Evolutionary conservation across 495 filamentous ascomycete genomes (phyloP), one percentile per base, ranked within the genome.

Genomic region (Trichocladium uniseriatum): DNA sequence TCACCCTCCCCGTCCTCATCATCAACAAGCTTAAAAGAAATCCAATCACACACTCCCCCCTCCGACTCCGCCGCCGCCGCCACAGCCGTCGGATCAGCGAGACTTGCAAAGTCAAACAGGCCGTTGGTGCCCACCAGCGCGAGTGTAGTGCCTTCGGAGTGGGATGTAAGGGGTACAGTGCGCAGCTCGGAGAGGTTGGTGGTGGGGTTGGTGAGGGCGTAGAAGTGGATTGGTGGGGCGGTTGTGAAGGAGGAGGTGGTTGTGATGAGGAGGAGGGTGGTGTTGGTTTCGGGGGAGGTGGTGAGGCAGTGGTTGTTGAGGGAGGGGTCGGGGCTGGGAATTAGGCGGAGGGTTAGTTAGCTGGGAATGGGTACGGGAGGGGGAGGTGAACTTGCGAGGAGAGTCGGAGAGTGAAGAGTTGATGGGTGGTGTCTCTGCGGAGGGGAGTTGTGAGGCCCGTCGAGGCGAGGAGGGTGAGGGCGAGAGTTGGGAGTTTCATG

Each of bases 31-130:
- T 40, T 42, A 52, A 70, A 71, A 8, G 57, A 58, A 16, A 59
- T 61, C 62, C 61, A 71, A 40, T 66, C 55, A 6, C n/a, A n/a
- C n/a, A n/a, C n/a, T n/a, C n/a, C n/a, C n/a, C 51, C 43, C 31
- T 60, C 55, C 10, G 49, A 51, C 14, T 67, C 69, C 11, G 54
- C 59, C 16, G 57, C 56, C 6, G 62, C 55, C 3, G 55, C 35
- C 14, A 29, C 51, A 2, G 48, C 48, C 28, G 38, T 55, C 16
- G 69, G 69, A 53, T 70, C 64, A n/a, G 50, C 48, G 41, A 70
- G 54, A 49, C 61, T 54, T 24, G 58, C 58, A 18, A 70, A 54
- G 46, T 55, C 60, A 36, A 68, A 52, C 48, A 70, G 54, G 45
- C 61, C 58, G 45, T 61, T 53, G 14, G 52, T 53, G 21, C 69